Evolutionary conservation across 129 eudicot genomes (phyloP), one percentile per base, ranked within the genome.

Genomic region (Centaurea solstitialis): DNA sequence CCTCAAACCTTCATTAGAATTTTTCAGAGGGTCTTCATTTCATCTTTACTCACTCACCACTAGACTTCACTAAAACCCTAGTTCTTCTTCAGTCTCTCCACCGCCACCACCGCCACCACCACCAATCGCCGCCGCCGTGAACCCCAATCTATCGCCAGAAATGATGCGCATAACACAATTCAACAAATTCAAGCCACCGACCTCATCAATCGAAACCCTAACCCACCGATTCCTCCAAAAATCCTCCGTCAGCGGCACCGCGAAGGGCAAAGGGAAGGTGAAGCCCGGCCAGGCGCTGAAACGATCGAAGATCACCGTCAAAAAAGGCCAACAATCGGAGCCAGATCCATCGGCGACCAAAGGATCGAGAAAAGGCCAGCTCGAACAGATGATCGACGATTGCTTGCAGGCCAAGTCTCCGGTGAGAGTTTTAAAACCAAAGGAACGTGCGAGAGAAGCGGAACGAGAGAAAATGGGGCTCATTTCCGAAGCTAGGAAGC

Each of bases 381-480:
- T 89, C 26, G 97, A 90, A 17, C 90, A 86, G 37, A 75, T 88
- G 87, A 83, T 91, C 7, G 94, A 89, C n/a, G 85, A 87, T 35
- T 92, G 98, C 40, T 76, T 92, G 65, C 83, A 72, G 4, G 79
- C 99, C 0, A 77, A 94, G 0, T 70, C 98, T 0, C 97, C 94
- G 0, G 71, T 87, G 26, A 78, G 98, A 15, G 83, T 74, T 62
- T 11, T 90, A 76, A 95, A 91, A 73, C 93, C 94, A 0, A 92
- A 89, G 43, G 91, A 89, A 64, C 89, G 85, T 21, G 94, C 79
- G 6, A 41, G 97, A 15, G 99, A 92, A 87, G 97, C 94, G 0
- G 89, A 85, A 81, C 43, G 99, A 4, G 98, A 92, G 90, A 89
- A 82, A 78, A 89, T 95, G 93, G 97, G 98, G 28, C 82, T 94